phyloP scores from a whole-genome alignment of 176 grass and related monocot genomes.

The Poa pratensis region DNA sequence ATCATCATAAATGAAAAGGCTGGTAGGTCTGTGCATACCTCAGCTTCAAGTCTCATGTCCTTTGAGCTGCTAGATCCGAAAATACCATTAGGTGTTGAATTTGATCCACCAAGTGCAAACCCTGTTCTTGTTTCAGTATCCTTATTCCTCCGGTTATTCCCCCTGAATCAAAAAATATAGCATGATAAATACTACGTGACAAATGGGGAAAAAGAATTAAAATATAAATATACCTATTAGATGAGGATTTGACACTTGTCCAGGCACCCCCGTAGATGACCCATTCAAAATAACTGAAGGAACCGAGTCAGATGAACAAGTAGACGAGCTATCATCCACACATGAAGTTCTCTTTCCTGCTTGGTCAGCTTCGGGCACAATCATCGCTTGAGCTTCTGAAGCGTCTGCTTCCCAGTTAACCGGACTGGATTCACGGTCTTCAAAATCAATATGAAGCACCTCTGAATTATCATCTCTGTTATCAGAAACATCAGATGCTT shows the following conservation, averaged over 20 bases:
- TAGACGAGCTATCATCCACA: slow-evolving; percentile 87
- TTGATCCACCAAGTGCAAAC: slow-evolving; percentile 42
- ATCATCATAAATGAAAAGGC: slow-evolving; percentile 27
- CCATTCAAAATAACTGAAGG: slow-evolving; percentile 66
- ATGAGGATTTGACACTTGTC: slow-evolving; percentile 69
- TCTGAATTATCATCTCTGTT: slow-evolving; percentile 75
- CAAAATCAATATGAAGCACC: slow-evolving; percentile 63
- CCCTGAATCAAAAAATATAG: slow-evolving; percentile 55
- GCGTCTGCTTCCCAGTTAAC: slow-evolving; percentile 89
- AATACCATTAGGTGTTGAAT: slow-evolving; percentile 49
- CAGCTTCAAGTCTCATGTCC: slow-evolving; percentile 45
- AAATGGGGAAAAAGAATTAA: not conserved
- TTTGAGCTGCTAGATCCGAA: slow-evolving; percentile 49
- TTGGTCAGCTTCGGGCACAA: slow-evolving; percentile 56
- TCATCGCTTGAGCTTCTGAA: slow-evolving; percentile 61
- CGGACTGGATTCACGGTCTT: slow-evolving; percentile 66
- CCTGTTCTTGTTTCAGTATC: slow-evolving; percentile 47
- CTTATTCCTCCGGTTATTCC: slow-evolving; percentile 63
- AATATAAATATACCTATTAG: slow-evolving; percentile 64
- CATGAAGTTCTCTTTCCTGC: slow-evolving; percentile 63
- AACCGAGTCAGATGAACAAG: slow-evolving; percentile 84
- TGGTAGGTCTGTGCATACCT: slow-evolving; percentile 38
- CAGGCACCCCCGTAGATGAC: slow-evolving; percentile 49
- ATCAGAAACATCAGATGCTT: slow-evolving; percentile 83
- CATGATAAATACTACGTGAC: slow-evolving; percentile 38